Base-by-base conservation (phyloP, 1,284 basidiomycete species). In the Ustilago shanxiensis region DNA sequence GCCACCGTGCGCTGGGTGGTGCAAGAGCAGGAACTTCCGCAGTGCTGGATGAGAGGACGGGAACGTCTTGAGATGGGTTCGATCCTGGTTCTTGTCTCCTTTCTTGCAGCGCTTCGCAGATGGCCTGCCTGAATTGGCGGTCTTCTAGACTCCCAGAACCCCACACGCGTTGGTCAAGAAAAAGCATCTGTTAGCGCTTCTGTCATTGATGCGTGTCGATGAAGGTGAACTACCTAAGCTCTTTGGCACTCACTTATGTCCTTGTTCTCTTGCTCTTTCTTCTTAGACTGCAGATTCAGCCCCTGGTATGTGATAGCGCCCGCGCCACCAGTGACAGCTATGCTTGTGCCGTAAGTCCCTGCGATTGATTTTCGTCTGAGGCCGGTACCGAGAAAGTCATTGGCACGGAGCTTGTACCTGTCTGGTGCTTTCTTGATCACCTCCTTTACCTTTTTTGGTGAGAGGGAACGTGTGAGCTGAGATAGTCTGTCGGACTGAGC, bases 301-400 rank as follows among this genome's bases (percentile, higher is more conserved):
- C 44, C 41, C 35, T 76, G 68, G n/a, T 76, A 76, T 16, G 45
- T 39, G 24, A 76, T 65, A 1, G 73, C 68, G 7, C 50, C 68
- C 6, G 51, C 73, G n/a, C 73, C 73, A 20, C 67, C 45, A 3
- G 11, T 35, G 1, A 71, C 73, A 2, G 57, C 73, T 1, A 52
- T 68, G 2, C 60, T 45, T n/a, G 61, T 63, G 4, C 64, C 60
- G 24, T 76, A 76, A 1, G 53, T 60, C 4, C 68, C 68, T 0
- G 65, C 65, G 8, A 76, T 41, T 2, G 64, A 64, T 28, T 76
- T 76, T n/a, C 73, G 64, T 44, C 61, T 71, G 11, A 68, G 18
- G 1, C 73, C 73, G 0, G 56, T 44, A 2, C 61, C 60, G 2
- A 76, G 54, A 24, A 71, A 76, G 28, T 76, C 41, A 31, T 76